Evolutionary conservation across 2,329 filamentous ascomycete genomes (phyloP).

Genomic region (Hirsutella minnesotensis): DNA sequence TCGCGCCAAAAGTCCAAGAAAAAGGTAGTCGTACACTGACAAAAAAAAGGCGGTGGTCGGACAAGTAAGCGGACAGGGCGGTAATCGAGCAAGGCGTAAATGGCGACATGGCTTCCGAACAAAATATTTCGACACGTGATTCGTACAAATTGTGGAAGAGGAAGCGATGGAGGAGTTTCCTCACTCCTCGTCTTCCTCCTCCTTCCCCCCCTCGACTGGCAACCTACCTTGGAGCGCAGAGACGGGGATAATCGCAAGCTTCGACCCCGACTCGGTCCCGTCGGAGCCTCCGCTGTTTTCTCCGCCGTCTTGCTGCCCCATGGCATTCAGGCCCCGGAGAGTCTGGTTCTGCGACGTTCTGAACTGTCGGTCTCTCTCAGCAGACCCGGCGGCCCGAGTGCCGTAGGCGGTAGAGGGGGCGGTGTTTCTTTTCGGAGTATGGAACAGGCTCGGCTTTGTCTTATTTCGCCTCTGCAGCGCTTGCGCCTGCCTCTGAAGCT

Average conservation of each 20-base stretch:
- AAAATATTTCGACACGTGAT: no score
- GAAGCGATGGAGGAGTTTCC: no score
- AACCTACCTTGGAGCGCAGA: neutral
- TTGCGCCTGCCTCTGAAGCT: slow-evolving; percentile 1
- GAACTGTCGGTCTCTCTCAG: slow-evolving; percentile 1
- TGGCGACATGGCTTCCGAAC: no score
- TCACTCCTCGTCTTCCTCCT: no score
- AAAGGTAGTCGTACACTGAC: no score
- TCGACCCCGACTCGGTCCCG: neutral
- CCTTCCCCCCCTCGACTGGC: neutral
- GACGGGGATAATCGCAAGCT: neutral
- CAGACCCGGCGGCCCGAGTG: slow-evolving; percentile 2
- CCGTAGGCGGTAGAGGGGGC: slow-evolving; percentile 2
- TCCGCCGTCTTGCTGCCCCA: neutral
- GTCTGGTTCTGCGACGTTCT: neutral
- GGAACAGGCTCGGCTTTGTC: slow-evolving; percentile 1
- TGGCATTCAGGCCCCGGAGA: slow-evolving; percentile 4
- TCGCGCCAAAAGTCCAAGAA: no score
- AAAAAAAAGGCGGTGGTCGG: no score
- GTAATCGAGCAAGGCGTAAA: no score
- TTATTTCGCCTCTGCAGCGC: neutral
- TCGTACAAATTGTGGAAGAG: no score
- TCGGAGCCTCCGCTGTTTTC: neutral
- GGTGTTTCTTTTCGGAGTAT: neutral
- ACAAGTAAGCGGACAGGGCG: no score